Base-by-base conservation (phyloP, 768 basidiomycete species). In the Boletus vinaceobasis region DNA sequence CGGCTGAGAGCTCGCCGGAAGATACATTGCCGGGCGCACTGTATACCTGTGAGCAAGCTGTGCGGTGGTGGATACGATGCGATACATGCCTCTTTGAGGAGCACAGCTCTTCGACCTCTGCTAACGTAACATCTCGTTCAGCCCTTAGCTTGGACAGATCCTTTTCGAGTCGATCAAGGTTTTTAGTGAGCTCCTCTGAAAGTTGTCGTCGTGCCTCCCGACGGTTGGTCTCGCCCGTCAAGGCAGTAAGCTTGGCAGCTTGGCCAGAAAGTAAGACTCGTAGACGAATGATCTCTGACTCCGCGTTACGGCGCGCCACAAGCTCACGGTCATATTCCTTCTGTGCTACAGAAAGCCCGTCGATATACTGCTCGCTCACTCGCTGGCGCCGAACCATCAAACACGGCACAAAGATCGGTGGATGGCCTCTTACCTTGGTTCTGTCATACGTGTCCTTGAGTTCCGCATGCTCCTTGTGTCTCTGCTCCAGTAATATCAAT, bases 291-390 rank as follows among this genome's bases (percentile, higher is more conserved):
- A 98, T 90, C 73, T 98, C 94, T 0, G 90, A 87, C 72, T 98
- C 94, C 1, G 91, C 89, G 59, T 98, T 94, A 17, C 91, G 84
- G 19, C 96, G 83, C 21, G 87, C 84, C 53, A 89, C 86, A 35
- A 94, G 78, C 71, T 98, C 97, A 48, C 84, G 84, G 66, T 98
- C 95, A 67, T 96, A 98, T 67, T 98, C 97, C 40, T 88, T 87
- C 62, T 94, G 90, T 2, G 96, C 94, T 26, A 95, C 93, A 1
- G 86, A 87, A 39, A 99, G 76, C 39, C 97, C 97, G 58, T 94
- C 89, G 52, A 94, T 90, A 57, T 90, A 95, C 60, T 93, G 90
- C 59, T 90, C 88, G 66, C 93, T 97, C 45, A 90, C 85, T 47
- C 96, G 79, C 96, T 99, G 66, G 49, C 40, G 44, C 52, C 37